Base-by-base conservation (phyloP, 1,139 yeast genomes). In the Saccharomyces hybrid region DNA sequence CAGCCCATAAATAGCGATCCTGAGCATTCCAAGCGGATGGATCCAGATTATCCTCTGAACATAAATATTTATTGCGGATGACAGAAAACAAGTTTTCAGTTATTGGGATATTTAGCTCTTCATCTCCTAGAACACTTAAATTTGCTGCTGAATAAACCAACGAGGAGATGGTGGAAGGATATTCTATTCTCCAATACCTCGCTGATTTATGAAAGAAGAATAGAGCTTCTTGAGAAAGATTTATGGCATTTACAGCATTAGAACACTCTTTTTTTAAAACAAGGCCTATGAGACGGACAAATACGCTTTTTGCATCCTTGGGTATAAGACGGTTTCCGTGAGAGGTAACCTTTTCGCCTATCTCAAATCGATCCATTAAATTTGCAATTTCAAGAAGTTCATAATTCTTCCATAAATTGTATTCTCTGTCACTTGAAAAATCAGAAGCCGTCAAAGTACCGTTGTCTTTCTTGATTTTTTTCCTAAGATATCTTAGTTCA, bases 171-270 rank as follows among this genome's bases (percentile, higher is more conserved):
- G 90, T 75, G 0, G 82, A 73, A 7, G 68, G 67, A 55, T 79
- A 61, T 42, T 64, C 80, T 5, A 86, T 68, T 57, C 87, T 72
- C 95, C 95, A 87, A 50, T 81, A 73, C 50, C 73, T 75, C 5
- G 83, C 73, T 55, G 82, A 79, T 20, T 75, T 70, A 8, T 67
- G 70, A 11, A 82, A 64, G 26, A 83, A 69, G 53, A 72, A 76
- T 28, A 67, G 61, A 2, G 78, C 73, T 28, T 74, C 69, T 64
- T 80, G 76, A 49, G 74, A 62, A 32, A 67, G 58, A 49, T 71
- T 49, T 71, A 72, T 50, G 72, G 69, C 57, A 6, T 60, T 62
- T 13, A 62, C 53, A 26, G 61, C 47, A 50, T 63, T 57, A 26
- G 61, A 46, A 48, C 63, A 62, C 55, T 72, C 69, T 46, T 64